Evolutionary conservation across 441 rosid species (phyloP), one percentile per base, ranked within the genome.

Genomic region (Brassica balearica): DNA sequence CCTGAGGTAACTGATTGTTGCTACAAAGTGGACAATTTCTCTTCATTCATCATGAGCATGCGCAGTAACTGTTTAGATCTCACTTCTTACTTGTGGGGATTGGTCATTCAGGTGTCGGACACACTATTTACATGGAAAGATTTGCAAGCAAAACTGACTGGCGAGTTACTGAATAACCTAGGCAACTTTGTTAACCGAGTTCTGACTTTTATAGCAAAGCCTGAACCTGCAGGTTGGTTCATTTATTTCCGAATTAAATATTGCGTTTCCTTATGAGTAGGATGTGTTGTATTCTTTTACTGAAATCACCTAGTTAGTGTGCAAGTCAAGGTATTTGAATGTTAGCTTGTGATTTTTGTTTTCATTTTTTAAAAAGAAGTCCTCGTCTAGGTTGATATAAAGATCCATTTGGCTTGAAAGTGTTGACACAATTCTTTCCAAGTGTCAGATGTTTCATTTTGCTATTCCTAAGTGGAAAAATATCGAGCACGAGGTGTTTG

Each of bases 141-240:
- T 79, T 88, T 93, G 90, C 92, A 88, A 93, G 95, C 93, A 22
- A 93, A 90, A 87, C 86, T 90, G 74, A 91, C 87, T 81, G 82
- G 78, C 14, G 97, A 93, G 85, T 81, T 93, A 86, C 87, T 93
- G 65, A 90, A 75, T 71, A 91, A 91, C 86, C 17, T 48, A n/a
- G 56, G 56, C 19, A 48, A 48, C 56, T 93, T 90, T 71, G 82
- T 93, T 63, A 87, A 93, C 72, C 88, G 97, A 27, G 96, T 91
- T 68, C 82, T 93, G 84, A 88, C 88, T 80, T 93, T 93, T 73
- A 69, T 93, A 34, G 90, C 94, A 46, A 92, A 91, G 78, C 72
- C 74, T 51, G 73, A 51, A 7, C 56, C 55, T 48, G 55, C 55
- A 48, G 55, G 55, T 48, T 46, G 55, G 55, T 46, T 46, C 27